Base-by-base conservation (phyloP, 2,329 filamentous ascomycete genomes). In the Fusarium compactum region DNA sequence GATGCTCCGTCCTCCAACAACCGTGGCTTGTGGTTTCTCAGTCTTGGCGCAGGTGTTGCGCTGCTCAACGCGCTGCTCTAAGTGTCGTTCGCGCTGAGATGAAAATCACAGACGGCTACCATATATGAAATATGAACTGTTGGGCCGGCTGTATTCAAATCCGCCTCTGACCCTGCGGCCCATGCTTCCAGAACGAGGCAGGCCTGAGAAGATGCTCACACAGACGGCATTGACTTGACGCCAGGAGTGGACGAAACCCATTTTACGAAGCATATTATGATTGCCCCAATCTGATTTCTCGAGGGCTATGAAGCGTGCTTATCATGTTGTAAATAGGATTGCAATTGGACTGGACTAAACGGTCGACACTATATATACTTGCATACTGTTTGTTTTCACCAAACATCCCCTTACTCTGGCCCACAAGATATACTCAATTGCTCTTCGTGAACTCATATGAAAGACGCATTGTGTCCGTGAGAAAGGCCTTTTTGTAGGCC, bases 31-130 rank as follows among this genome's bases (percentile, higher is more conserved):
- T 66, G 65, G 52, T 20, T 64, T 12, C 55, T 55, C 24, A 62
- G 58, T 16, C 45, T 76, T n/a, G 45, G 70, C 14, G 58, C 60
- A 22, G 55, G 62, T 9, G 55, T 72, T 27, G 62, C 50, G 9
- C 50, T 74, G 34, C 46, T 74, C 40, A 61, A 56, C 30, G 18
- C 59, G 30, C 27, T 72, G 34, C 25, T 58, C 38, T 75, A 61
- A 22, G 18, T 34, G 38, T 20, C 38, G 29, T 16, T 43, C 43
- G 54, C 34, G 32, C 5, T 24, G 16, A 27, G 25, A 51, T 41
- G 22, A 43, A 43, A 40, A 50, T 25, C n/a, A 34, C 32, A 15
- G 32, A 41, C 16, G n/a, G 24, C 32, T 14, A 27, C n/a, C 18
- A 16, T 34, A 15, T 41, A 25, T 41, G 38, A 18, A 52, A 24